A percentile compares a stretch with the other conserved stretches of the same genome.
Evolutionary conservation across 2,329 filamentous ascomycete species (phyloP).

Genomic region (Nakataea oryzae): DNA sequence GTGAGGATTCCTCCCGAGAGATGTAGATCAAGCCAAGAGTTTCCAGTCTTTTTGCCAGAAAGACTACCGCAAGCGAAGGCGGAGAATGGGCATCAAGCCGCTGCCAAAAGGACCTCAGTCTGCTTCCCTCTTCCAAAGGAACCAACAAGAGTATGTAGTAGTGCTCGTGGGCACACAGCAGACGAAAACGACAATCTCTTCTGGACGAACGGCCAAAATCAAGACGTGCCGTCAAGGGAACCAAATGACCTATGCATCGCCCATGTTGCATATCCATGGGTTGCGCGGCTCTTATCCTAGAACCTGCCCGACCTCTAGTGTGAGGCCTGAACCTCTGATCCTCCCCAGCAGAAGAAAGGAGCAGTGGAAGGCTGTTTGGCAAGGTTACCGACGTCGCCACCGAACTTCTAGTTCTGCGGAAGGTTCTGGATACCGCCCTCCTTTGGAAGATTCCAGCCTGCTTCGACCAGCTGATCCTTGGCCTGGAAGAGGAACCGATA

Average conservation of each 20-base stretch:
- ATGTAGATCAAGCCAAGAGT: background rate
- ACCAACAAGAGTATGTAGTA: background rate
- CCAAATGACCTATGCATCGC: background rate
- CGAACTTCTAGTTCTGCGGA: slow-evolving; percentile 38
- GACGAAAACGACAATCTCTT: background rate
- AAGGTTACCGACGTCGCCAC: background rate
- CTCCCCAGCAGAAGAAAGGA: background rate
- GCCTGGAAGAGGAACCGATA: slow-evolving; percentile 80
- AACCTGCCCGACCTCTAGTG: too few species aligned
- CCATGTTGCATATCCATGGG: background rate
- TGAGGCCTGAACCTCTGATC: background rate
- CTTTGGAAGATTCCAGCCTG: slow-evolving; percentile 39
- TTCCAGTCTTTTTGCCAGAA: background rate
- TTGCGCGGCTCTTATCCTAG: background rate
- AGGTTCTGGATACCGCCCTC: slow-evolving; percentile 63
- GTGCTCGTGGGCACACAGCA: background rate
- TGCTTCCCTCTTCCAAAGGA: background rate
- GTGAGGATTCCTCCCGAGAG: background rate
- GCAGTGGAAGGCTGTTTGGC: background rate
- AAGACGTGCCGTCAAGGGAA: background rate
- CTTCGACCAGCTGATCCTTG: slow-evolving; percentile 48
- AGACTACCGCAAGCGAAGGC: background rate
- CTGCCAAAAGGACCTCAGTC: background rate
- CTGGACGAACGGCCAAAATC: background rate
- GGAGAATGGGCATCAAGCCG: background rate